A percentile compares a stretch with the other conserved stretches of the same genome.
Conservation (phyloP, 352 stramenopile species). For the Pythium volutum region DNA sequence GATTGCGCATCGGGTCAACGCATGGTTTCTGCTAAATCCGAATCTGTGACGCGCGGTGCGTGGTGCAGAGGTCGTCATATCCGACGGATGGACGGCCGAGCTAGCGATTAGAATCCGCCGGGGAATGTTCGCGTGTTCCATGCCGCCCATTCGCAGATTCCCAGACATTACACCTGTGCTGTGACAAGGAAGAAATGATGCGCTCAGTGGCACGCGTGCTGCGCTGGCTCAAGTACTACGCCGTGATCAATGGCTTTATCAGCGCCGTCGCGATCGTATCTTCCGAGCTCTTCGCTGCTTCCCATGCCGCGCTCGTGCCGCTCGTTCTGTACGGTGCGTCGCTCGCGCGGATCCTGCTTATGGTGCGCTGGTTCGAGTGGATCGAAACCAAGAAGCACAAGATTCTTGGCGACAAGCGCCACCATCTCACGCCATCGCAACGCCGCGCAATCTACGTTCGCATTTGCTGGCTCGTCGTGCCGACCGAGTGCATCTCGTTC, state of each 20-base stretch:
- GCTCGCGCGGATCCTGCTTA: constrained; percentile 53
- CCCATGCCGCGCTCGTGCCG: constrained; percentile 2
- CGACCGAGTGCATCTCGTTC: constrained; percentile 69
- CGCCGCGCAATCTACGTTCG: constrained; percentile 48
- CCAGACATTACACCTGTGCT: no score
- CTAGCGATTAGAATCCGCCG: no score
- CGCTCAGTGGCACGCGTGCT: constrained; percentile 21
- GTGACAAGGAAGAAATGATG: neutral
- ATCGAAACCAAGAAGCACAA: constrained; percentile 65
- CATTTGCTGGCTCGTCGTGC: constrained; percentile 63
- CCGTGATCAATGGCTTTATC: constrained; percentile 82
- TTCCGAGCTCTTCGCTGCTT: constrained; percentile 21
- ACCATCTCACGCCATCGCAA: constrained; percentile 40
- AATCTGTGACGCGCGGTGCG: constrained; percentile 19
- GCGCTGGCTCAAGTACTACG: constrained; percentile 76
- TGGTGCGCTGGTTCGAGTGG: constrained; percentile 80
- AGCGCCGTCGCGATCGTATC: constrained; percentile 44
- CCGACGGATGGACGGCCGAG: no score
- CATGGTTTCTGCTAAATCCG: constrained; percentile 11
- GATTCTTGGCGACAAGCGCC: constrained; percentile 63
- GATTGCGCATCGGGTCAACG: neutral
- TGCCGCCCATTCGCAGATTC: neutral
- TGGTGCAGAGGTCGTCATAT: neutral
- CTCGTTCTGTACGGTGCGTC: constrained; percentile 37
- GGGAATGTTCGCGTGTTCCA: neutral